Base-by-base conservation (phyloP, 2,329 filamentous ascomycete genomes). In the Plenodomus biglobosus region DNA sequence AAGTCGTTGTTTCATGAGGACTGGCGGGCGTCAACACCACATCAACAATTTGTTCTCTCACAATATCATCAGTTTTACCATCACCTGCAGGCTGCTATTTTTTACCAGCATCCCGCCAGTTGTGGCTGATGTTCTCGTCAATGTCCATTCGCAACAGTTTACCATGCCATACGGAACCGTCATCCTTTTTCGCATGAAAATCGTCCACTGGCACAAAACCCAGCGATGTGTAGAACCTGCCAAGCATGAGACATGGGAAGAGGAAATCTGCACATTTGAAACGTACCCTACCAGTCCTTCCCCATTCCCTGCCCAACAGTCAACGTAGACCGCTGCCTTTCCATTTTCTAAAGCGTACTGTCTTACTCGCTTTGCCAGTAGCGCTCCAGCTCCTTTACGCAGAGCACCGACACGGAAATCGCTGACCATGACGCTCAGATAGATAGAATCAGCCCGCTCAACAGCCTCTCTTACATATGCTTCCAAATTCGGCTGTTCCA, bases 291-390 rank as follows among this genome's bases (percentile, higher is more conserved):
- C 38, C n/a, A 40, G 22, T 18, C 24, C 24, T 8, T 18, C 38
- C 20, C 21, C 38, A 22, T 40, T 40, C 21, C 38, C 38, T 7
- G 38, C 19, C 38, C 38, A 40, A 40, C 38, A 40, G 16, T 40
- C 38, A 27, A 24, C 8, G 3, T 30, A 40, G 1, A 40, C 38
- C 20, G 38, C 38, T 21, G 4, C 17, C 21, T 27, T 40, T 13
- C 38, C 38, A 15, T 3, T 40, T 18, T 30, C 38, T 21, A n/a
- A 3, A 2, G 38, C 38, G 13, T 40, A 40, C 38, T 24, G 21
- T 21, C 13, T 40, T 10, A 40, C 38, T 5, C 22, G 38, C 21
- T 24, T 11, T 30, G n/a, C 5, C 38, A 40, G 30, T 10, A 24
- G 21, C 10, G 3, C 20, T 8, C 38, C 38, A 27, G 38, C 38